Conservation (phyloP, 2,329 filamentous ascomycete species). For the Penicillium sp. region DNA sequence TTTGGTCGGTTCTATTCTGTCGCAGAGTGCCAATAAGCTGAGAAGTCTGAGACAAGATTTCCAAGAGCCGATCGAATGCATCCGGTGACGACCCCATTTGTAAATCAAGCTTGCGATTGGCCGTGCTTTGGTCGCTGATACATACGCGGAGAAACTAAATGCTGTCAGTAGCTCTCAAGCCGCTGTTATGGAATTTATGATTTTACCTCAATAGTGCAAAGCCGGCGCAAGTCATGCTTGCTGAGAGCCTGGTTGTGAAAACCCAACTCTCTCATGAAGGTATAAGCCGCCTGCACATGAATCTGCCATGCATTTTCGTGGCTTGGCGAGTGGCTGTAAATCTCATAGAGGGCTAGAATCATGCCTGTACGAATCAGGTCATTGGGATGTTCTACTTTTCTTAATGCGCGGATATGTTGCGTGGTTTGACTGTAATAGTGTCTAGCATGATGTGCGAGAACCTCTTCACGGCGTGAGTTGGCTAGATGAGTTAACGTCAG, state of each 20-base stretch:
- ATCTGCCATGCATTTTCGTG: neutral
- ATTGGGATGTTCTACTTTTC: neutral
- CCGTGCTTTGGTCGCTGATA: neutral
- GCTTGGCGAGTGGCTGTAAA: neutral
- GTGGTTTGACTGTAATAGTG: neutral
- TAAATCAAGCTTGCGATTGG: neutral
- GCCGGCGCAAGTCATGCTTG: neutral
- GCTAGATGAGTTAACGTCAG: neutral
- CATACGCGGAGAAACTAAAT: neutral
- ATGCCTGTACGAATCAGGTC: neutral
- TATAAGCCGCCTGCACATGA: slow-evolving; percentile 2
- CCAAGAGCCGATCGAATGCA: neutral
- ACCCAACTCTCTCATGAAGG: neutral
- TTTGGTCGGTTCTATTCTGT: neutral
- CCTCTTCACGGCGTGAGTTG: neutral
- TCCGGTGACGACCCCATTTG: neutral
- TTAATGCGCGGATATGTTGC: neutral
- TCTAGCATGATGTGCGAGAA: neutral
- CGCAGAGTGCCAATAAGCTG: neutral
- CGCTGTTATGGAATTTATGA: neutral
- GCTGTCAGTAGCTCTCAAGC: neutral
- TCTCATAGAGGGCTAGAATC: neutral
- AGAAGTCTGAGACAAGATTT: neutral
- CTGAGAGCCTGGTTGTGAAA: neutral
- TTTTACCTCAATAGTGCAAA: neutral